These are phyloP conservation scores for Cladorrhinum sp. DNA, from an alignment of 2,329 filamentous ascomycete genomes.

Conservation along the genomic window DNA sequence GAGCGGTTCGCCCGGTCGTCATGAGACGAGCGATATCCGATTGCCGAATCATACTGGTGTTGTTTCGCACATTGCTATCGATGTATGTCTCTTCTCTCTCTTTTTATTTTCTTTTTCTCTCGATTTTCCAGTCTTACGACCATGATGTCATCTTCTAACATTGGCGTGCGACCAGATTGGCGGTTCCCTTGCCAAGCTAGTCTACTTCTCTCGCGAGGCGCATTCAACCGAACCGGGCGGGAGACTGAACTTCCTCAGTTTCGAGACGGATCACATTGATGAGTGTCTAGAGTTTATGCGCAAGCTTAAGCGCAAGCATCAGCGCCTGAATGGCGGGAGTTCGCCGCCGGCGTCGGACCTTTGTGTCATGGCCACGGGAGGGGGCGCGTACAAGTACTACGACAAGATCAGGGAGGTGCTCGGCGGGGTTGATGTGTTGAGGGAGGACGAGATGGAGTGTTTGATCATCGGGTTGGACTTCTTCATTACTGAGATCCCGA, in stretches of 20 bases:
- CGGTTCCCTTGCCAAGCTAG: conserved; percentile 90
- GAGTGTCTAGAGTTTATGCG: conserved; percentile 91
- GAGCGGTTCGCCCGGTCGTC: conserved; percentile 45
- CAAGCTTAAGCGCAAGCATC: conserved; percentile 77
- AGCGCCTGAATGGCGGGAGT: conserved; percentile 67
- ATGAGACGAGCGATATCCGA: conserved; percentile 89
- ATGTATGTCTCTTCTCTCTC: conserved; percentile 57
- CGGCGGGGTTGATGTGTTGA: conserved; percentile 73
- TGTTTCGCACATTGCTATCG: conserved; percentile 94
- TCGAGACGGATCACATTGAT: conserved; percentile 93
- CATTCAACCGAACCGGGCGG: conserved; percentile 78
- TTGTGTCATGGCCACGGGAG: conserved; percentile 92
- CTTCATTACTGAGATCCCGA: conserved; percentile 96
- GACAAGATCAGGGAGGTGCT: conserved; percentile 81
- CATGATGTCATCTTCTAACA: conserved; percentile 24
- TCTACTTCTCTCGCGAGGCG: conserved; percentile 91
- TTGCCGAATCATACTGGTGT: conserved; percentile 92
- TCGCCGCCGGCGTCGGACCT: conserved; percentile 54
- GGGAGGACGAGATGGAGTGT: conserved; percentile 98
- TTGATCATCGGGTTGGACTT: conserved; percentile 96
- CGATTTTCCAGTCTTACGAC: conserved; percentile 15
- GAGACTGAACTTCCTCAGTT: conserved; percentile 89
- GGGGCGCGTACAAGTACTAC: conserved; percentile 95
- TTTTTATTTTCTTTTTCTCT: conserved; percentile 12
- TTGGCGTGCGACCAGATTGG: conserved; percentile 67